These are phyloP conservation scores for Ophiostoma sp. DNA, from an alignment of 2,329 filamentous ascomycete genomes.

Conservation along the genomic window DNA sequence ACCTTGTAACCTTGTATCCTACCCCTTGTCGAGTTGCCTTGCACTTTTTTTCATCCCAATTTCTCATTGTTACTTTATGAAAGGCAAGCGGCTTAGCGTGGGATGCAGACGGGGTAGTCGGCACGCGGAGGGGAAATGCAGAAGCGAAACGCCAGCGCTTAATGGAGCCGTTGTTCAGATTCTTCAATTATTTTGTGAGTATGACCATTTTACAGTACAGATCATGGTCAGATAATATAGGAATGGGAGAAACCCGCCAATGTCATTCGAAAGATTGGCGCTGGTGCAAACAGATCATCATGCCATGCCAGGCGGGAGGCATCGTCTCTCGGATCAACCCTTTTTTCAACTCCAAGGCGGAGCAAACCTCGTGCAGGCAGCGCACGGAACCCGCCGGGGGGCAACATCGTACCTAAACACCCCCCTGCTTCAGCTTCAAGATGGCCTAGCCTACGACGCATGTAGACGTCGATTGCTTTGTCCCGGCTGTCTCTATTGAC, in stretches of 20 bases:
- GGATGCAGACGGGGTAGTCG: neutral
- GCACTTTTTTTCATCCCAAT: neutral
- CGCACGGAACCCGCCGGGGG: slow-evolving; percentile 10
- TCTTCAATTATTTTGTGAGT: too few species aligned
- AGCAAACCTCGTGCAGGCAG: neutral
- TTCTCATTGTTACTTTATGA: neutral
- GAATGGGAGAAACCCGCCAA: neutral
- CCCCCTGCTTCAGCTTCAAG: slow-evolving; percentile 11
- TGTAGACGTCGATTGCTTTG: neutral
- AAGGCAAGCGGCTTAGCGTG: neutral
- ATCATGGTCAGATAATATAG: neutral
- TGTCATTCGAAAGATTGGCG: neutral
- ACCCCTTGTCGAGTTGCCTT: neutral
- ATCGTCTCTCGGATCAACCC: slow-evolving; percentile 4
- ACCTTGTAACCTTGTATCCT: too few species aligned
- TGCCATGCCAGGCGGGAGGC: neutral
- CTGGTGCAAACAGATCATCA: slow-evolving; percentile 7
- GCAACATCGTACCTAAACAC: neutral
- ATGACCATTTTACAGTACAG: too few species aligned
- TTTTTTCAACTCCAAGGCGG: slow-evolving; percentile 4
- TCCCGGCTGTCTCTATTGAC: neutral
- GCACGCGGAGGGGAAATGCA: neutral
- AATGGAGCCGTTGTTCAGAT: neutral
- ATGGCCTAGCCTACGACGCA: neutral
- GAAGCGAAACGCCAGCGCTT: neutral